Base-by-base conservation (phyloP, 495 filamentous ascomycete genomes). In the Hyaloscypha bicolor region DNA sequence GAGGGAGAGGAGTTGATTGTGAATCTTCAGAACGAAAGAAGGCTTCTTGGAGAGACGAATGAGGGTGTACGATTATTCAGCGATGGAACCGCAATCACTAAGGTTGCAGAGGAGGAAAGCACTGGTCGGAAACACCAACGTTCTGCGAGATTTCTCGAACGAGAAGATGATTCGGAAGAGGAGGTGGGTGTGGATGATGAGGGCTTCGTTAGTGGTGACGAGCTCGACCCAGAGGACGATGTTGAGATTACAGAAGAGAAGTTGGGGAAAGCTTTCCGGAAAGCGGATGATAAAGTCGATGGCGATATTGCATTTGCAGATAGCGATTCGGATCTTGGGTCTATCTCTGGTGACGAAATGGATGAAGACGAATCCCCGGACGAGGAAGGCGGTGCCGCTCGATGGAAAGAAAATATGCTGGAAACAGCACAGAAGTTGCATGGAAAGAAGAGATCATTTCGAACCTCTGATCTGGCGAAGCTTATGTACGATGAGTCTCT, bases 251-350 rank as follows among this genome's bases (percentile, higher is more conserved):
- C 82, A 11, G 78, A 82, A 52, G 77, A 80, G 37, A 87, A 81
- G 63, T 73, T 87, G n/a, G 87, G 87, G 37, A 85, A 79, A 53
- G 77, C 84, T 58, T 86, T 89, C 72, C 77, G 73, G 29, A 77
- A 78, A 19, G 78, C 85, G 61, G 73, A 78, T 21, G 66, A 70
- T 37, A 79, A 79, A 48, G 71, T 57, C 9, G 79, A 74, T 9
- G 87, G 88, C 39, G 89, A 86, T 51, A 66, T 97, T 69, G 90
- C 86, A n/a, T 99, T 97, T 76, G 94, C 94, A 1, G 94, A 98
- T 72, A 95, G 91, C 72, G 95, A 99, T 74, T 97, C 94, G 8
- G 96, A 98, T 75, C 80, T 98, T 4, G 95, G 95, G 14, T 97
- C 95, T 16, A 78, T 97, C 42, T 96, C 91, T 55, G 69, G 59